Percentiles rank a stretch among this genome's conserved stretches.
These are phyloP conservation scores for Alternaria rosae DNA, from an alignment of 2,329 filamentous ascomycete species.

Conservation along the genomic window DNA sequence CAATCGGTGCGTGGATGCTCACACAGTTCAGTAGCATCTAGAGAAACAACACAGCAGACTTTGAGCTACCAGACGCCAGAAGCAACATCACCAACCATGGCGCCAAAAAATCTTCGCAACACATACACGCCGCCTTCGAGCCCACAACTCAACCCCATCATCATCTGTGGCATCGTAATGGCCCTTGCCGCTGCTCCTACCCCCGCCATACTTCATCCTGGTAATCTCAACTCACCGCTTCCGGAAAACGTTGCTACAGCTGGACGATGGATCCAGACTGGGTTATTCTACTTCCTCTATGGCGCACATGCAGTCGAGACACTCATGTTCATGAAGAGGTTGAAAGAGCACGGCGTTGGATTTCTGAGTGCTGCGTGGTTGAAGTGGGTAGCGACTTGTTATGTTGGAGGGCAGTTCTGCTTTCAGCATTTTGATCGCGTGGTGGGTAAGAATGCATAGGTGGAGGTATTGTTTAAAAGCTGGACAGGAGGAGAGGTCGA, in stretches of 20 bases:
- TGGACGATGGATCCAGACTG: constrained; percentile 29
- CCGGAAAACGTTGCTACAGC: constrained; percentile 14
- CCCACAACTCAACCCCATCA: constrained; percentile 28
- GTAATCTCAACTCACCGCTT: constrained; percentile 19
- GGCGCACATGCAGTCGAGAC: constrained; percentile 33
- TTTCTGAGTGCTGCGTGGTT: constrained; percentile 25
- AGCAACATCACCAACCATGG: constrained; percentile 8
- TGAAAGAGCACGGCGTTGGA: constrained; percentile 26
- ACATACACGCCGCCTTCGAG: constrained; percentile 25
- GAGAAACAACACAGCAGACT: background rate
- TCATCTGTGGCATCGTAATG: constrained; percentile 35
- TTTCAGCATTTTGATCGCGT: constrained; percentile 32
- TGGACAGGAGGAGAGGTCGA: background rate
- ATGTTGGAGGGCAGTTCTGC: constrained; percentile 31
- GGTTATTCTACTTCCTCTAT: constrained; percentile 34
- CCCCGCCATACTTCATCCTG: constrained; percentile 28
- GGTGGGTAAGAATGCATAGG: constrained; percentile 2
- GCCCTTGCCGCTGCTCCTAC: constrained; percentile 29
- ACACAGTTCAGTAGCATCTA: background rate
- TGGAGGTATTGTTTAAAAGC: background rate
- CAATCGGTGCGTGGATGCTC: background rate
- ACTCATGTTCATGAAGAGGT: constrained; percentile 24
- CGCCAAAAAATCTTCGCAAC: constrained; percentile 26
- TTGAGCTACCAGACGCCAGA: background rate
- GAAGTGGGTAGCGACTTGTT: constrained; percentile 38